A percentile compares a stretch with the other conserved stretches of the same genome.
These are phyloP conservation scores for Pseudocercospora fuligena DNA, from an alignment of 2,329 filamentous ascomycete species.

Conservation along the genomic window DNA sequence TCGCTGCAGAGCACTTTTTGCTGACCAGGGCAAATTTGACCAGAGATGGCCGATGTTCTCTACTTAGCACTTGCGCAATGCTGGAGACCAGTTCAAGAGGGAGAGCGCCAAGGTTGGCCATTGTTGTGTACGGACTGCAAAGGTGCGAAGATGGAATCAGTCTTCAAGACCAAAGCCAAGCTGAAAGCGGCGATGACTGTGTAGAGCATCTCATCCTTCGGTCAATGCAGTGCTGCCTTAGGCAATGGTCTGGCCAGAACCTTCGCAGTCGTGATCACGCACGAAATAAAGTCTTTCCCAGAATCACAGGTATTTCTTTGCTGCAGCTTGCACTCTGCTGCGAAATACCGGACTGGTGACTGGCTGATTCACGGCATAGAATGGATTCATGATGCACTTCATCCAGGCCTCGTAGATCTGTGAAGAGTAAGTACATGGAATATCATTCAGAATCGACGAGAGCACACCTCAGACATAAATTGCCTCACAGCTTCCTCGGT, in stretches of 20 bases:
- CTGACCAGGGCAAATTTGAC: neutral
- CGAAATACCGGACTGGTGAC: constrained; percentile 87
- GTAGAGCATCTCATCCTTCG: neutral
- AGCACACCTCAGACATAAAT: constrained; percentile 76
- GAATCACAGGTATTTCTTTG: constrained; percentile 67
- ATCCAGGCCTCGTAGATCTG: constrained; percentile 91
- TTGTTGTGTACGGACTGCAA: neutral
- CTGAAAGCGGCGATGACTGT: neutral
- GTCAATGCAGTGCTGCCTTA: neutral
- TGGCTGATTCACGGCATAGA: constrained; percentile 84
- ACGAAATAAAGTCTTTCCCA: neutral
- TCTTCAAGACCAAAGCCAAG: neutral
- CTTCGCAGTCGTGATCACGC: neutral
- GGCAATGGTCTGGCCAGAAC: neutral
- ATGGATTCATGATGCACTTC: constrained; percentile 96
- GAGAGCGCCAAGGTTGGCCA: neutral
- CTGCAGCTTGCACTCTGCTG: constrained; percentile 79
- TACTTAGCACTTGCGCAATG: neutral
- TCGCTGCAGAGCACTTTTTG: neutral
- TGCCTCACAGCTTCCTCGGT: constrained; percentile 94
- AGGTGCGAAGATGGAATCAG: neutral
- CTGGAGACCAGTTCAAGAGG: neutral
- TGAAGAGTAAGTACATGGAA: constrained; percentile 12
- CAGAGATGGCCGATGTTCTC: neutral
- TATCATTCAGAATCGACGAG: neutral